These are phyloP conservation scores for Nephelium lappaceum DNA, from an alignment of 345 rosid genomes.

Conservation along the genomic window DNA sequence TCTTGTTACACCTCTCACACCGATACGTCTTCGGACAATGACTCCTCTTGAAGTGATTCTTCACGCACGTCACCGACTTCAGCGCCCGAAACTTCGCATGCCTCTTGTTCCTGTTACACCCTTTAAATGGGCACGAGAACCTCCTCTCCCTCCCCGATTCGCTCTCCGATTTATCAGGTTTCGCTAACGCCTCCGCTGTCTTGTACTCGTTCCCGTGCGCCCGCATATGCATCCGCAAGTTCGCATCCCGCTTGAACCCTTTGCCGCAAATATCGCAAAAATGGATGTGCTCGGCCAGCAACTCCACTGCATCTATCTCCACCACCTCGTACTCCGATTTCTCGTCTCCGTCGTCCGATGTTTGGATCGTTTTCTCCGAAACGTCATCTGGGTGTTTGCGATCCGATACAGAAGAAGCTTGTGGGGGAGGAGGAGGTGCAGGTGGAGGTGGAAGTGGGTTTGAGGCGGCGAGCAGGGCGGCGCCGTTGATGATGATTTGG, in stretches of 20 bases:
- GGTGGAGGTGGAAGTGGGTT: not conserved
- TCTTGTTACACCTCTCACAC: conserved; percentile 61
- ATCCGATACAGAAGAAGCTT: not conserved
- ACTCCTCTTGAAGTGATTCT: conserved; percentile 78
- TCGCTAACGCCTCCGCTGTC: conserved; percentile 62
- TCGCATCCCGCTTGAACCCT: conserved; percentile 80
- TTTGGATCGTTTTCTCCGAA: conserved; percentile 9
- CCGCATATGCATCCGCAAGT: conserved; percentile 80
- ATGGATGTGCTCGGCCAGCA: conserved; percentile 66
- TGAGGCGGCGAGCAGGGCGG: conserved; percentile 45
- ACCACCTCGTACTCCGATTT: conserved; percentile 38
- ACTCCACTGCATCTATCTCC: conserved; percentile 66
- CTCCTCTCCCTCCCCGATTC: conserved; percentile 23
- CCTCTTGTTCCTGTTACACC: conserved; percentile 61
- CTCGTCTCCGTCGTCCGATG: conserved; percentile 20
- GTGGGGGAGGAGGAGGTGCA: not conserved
- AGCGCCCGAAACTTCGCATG: conserved; percentile 59
- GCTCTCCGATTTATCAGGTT: conserved; percentile 25
- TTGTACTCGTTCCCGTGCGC: conserved; percentile 78
- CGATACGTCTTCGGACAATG: conserved; percentile 75
- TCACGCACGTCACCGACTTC: conserved; percentile 65
- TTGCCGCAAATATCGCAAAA: conserved; percentile 75
- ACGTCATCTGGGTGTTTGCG: not conserved
- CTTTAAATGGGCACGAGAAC: conserved; percentile 70
- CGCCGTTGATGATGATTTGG: conserved; percentile 50